Evolutionary conservation across 495 filamentous ascomycete genomes (phyloP).

Genomic region (Paragyromitra xinjiangensis): DNA sequence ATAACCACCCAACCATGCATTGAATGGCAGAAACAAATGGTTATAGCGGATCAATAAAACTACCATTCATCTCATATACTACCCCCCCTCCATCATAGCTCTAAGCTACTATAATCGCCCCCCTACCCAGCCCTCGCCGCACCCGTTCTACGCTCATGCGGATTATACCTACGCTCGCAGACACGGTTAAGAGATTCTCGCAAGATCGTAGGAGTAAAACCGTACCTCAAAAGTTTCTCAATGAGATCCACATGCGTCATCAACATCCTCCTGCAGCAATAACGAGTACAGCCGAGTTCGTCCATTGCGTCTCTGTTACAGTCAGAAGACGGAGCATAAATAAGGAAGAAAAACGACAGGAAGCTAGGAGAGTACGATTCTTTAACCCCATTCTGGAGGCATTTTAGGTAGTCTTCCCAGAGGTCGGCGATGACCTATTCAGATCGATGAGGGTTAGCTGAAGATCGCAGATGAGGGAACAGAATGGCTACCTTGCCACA

Average conservation of each 20-base stretch:
- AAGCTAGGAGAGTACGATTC: constrained; percentile 38
- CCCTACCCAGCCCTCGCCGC: background rate
- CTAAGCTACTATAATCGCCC: background rate
- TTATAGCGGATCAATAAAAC: background rate
- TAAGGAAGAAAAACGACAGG: too few species aligned
- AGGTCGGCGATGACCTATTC: constrained; percentile 89
- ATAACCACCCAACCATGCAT: background rate
- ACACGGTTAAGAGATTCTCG: background rate
- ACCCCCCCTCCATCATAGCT: background rate
- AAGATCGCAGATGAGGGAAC: background rate
- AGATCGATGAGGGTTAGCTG: constrained; percentile 63
- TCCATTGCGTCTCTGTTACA: constrained; percentile 84
- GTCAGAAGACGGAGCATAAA: background rate
- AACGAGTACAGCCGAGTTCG: constrained; percentile 85
- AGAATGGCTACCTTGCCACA: constrained; percentile 82
- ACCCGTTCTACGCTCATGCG: constrained; percentile 15
- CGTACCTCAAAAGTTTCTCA: constrained; percentile 94
- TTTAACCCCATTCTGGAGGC: constrained; percentile 76
- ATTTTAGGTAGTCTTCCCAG: constrained; percentile 89
- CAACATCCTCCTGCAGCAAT: constrained; percentile 97
- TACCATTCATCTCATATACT: background rate
- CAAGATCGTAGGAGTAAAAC: background rate
- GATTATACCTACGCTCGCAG: constrained; percentile 11
- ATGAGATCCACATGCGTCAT: constrained; percentile 99
- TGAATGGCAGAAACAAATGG: background rate